phyloP scores from a whole-genome alignment of 192 early-diverging fungal species.

The Endogone sp. region DNA sequence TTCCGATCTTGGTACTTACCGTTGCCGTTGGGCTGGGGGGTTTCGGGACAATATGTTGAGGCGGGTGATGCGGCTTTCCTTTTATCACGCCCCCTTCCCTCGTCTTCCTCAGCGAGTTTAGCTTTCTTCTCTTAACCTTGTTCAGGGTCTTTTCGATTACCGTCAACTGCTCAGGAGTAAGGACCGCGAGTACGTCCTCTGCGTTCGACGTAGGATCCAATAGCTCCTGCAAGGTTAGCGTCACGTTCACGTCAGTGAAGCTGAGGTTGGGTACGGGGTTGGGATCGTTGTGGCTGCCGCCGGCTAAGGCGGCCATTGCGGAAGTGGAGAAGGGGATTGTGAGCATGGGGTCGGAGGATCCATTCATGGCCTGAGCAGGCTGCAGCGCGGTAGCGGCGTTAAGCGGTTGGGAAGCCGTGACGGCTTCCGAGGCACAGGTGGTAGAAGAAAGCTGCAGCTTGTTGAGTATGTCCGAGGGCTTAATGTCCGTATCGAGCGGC shows the following conservation, averaged over 20 bases:
- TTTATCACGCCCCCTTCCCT: constrained; percentile 10
- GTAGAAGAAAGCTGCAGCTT: background rate
- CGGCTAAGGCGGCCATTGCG: background rate
- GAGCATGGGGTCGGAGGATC: background rate
- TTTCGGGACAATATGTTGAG: background rate
- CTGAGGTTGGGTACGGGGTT: background rate
- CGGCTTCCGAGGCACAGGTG: background rate
- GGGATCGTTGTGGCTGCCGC: background rate
- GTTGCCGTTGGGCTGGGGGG: background rate
- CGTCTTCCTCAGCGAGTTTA: constrained; percentile 7
- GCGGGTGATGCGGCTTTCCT: background rate
- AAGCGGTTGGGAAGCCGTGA: background rate
- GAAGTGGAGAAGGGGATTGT: background rate
- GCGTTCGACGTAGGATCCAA: constrained; percentile 14
- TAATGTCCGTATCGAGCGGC: background rate
- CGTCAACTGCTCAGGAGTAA: constrained; percentile 12
- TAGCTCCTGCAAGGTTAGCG: background rate
- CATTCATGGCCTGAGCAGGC: background rate
- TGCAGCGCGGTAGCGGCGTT: background rate
- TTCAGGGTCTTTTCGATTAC: constrained; percentile 18
- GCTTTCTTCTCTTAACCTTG: constrained; percentile 19
- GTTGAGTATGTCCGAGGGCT: background rate
- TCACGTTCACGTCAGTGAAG: background rate
- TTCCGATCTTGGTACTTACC: background rate
- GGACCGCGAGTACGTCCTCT: constrained; percentile 12